phyloP scores from a whole-genome alignment of 1,284 basidiomycete species.

The Schizophyllum amplum region DNA sequence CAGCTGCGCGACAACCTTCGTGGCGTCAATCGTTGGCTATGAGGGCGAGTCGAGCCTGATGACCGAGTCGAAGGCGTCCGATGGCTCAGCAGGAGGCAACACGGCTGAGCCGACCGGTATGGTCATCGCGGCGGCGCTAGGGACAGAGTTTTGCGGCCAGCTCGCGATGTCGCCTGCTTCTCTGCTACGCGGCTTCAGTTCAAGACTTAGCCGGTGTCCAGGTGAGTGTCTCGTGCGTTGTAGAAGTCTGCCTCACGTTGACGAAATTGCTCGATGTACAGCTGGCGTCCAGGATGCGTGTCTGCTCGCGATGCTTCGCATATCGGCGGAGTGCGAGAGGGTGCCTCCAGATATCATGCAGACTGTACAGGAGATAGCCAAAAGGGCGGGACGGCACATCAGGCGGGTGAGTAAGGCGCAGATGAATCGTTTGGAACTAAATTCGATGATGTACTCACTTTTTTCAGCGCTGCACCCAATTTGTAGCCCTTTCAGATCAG shows the following conservation, averaged over 20 bases:
- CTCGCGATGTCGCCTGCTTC: conserved; percentile 42
- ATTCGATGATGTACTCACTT: conserved; percentile 4
- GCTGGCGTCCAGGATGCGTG: conserved; percentile 64
- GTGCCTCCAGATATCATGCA: conserved; percentile 37
- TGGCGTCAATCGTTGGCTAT: conserved; percentile 38
- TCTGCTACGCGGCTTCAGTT: conserved; percentile 43
- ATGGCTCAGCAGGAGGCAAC: too few relatives aligned
- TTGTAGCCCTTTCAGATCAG: conserved; percentile 39
- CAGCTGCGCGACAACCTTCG: conserved; percentile 41
- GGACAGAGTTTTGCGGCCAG: conserved; percentile 48
- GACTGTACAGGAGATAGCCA: conserved; percentile 33
- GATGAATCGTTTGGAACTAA: too few relatives aligned
- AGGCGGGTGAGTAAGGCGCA: conserved; percentile 43
- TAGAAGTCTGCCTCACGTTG: background rate
- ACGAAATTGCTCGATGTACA: conserved; percentile 19
- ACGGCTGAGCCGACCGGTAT: conserved; percentile 46
- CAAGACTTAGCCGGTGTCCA: conserved; percentile 33
- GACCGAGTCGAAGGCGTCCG: too few relatives aligned
- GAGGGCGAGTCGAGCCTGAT: conserved; percentile 12
- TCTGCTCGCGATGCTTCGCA: conserved; percentile 57
- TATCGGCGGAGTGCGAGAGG: conserved; percentile 49
- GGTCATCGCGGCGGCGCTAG: conserved; percentile 55
- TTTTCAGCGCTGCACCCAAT: conserved; percentile 58
- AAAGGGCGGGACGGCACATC: conserved; percentile 42
- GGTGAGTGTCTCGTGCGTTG: conserved; percentile 30